Evolutionary conservation across 177 flowering plant genomes (phyloP).

Genomic region (Tripterygium wilfordii): DNA sequence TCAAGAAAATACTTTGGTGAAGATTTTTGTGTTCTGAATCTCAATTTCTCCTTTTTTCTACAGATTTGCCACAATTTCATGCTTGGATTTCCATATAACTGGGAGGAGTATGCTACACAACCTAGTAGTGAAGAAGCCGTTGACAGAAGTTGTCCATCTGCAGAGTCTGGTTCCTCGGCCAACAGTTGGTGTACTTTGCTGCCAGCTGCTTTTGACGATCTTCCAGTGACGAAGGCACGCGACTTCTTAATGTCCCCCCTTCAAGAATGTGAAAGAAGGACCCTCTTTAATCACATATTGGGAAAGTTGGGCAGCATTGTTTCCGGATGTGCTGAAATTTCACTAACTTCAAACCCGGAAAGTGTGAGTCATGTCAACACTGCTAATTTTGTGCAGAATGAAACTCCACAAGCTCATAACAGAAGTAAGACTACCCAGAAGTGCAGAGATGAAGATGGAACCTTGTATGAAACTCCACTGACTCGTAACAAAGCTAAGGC

Average conservation of each 20-base stretch:
- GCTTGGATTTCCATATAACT: constrained; percentile 32
- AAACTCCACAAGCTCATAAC: neutral
- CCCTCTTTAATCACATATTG: neutral
- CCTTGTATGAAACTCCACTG: neutral
- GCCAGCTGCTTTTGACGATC: constrained; percentile 14
- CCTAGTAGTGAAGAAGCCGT: constrained; percentile 4
- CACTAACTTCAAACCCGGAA: neutral
- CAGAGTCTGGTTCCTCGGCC: neutral
- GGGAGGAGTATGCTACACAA: constrained; percentile 21
- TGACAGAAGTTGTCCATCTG: neutral
- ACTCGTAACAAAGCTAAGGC: neutral
- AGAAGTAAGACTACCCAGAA: neutral
- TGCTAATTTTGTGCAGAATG: neutral
- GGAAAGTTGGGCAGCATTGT: neutral
- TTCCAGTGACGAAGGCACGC: constrained; percentile 10
- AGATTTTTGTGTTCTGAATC: neutral
- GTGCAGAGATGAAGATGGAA: neutral
- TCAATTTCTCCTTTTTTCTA: neutral
- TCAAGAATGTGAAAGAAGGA: constrained; percentile 8
- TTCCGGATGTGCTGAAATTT: neutral
- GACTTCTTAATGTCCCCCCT: constrained; percentile 18
- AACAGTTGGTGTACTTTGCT: neutral
- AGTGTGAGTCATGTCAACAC: neutral
- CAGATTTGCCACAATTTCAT: constrained; percentile 30
- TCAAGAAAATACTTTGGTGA: too few relatives aligned